phyloP scores from a whole-genome alignment of 768 basidiomycete species.

The Mycena albidolilacea region DNA sequence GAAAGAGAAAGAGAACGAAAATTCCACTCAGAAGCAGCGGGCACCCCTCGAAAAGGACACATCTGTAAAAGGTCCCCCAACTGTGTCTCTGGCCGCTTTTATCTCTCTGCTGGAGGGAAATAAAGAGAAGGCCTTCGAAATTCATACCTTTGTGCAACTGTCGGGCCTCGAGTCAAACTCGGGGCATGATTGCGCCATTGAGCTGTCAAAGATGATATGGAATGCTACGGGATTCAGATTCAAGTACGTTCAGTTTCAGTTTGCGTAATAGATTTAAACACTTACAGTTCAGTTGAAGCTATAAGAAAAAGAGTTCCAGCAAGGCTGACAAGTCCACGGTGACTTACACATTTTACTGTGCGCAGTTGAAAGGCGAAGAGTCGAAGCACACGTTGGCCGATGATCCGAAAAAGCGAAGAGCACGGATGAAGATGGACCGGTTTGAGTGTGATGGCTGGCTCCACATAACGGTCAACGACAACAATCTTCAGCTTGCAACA shows the following conservation, averaged over 20 bases:
- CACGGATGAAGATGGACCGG: constrained; percentile 9
- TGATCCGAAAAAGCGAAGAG: not conserved
- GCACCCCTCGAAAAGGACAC: not conserved
- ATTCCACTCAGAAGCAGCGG: not conserved
- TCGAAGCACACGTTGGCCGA: not conserved
- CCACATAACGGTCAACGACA: not conserved
- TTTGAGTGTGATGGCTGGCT: not conserved
- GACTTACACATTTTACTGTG: not conserved
- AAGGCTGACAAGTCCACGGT: not conserved
- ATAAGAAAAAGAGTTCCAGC: not conserved
- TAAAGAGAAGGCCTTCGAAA: not conserved
- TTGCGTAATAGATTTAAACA: not conserved
- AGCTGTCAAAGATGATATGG: not conserved
- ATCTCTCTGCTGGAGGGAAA: not conserved
- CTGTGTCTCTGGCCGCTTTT: not conserved
- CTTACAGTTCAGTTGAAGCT: not conserved
- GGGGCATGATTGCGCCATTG: not conserved
- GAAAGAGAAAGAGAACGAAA: not conserved
- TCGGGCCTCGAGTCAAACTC: not conserved
- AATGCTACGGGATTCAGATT: not conserved
- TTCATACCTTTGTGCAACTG: not conserved
- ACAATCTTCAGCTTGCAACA: not conserved
- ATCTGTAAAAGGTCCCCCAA: not conserved
- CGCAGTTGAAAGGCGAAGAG: not conserved
- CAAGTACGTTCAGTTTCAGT: not conserved